These are phyloP conservation scores for Diddensiella caesifluorescens DNA, from an alignment of 805 yeast species.

Conservation along the genomic window DNA sequence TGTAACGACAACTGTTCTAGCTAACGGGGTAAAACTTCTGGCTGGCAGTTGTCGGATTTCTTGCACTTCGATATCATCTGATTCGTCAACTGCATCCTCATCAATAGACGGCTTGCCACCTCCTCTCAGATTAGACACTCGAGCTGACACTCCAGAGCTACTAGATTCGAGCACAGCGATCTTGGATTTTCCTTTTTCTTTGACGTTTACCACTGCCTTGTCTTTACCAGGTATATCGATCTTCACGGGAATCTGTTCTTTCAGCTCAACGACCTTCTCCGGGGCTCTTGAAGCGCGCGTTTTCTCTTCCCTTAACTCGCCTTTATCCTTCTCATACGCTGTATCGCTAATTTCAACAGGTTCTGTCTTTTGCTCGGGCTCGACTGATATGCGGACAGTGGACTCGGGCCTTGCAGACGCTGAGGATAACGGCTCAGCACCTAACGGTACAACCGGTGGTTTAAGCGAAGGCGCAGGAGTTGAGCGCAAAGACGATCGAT, in stretches of 20 bases:
- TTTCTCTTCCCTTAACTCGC: too few species aligned
- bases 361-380: not conserved
- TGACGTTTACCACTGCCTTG: too few species aligned
- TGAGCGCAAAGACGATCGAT: too few species aligned
- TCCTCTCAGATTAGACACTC: slow-evolving; percentile 1
- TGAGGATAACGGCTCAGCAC: not conserved
- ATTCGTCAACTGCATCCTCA: not conserved
- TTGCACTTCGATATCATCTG: not conserved
- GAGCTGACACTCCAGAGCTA: slow-evolving; percentile 1
- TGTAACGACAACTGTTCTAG: not conserved
- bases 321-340: too few species aligned
- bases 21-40: not conserved
- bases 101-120: not conserved
- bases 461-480: not conserved
- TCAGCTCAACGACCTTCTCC: too few species aligned
- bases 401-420: not conserved
- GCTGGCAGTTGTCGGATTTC: too few species aligned
- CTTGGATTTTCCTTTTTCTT: too few species aligned
- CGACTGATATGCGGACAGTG: not conserved
- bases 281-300: too few species aligned
- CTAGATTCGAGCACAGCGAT: too few species aligned
- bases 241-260: too few species aligned
- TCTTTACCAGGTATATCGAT: too few species aligned
- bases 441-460: not conserved
- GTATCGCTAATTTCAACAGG: too few species aligned